Evolutionary conservation across 208 protist species (phyloP).

Genomic region (Jaenimonas drosophilae): DNA sequence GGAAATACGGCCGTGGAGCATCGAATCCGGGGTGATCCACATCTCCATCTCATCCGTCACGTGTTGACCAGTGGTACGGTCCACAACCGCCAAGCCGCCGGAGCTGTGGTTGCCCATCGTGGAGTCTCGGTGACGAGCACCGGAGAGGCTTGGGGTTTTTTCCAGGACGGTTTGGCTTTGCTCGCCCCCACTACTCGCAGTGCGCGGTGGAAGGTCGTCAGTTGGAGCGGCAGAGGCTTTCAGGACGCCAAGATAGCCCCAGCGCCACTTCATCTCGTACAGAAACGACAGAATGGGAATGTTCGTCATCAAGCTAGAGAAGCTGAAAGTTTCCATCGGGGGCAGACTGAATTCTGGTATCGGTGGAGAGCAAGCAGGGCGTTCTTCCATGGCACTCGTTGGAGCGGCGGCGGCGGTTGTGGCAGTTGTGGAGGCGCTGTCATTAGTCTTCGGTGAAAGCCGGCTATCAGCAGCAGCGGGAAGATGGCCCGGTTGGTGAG

Average conservation of each 20-base stretch:
- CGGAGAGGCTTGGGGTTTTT: background rate
- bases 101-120: constrained; percentile 1
- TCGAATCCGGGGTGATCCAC: constrained; percentile 74
- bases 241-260: constrained; percentile 51
- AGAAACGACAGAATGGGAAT: constrained; percentile 77
- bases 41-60: constrained; percentile 71
- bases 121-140: background rate
- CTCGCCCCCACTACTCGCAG: constrained; percentile 7
- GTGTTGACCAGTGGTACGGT: constrained; percentile 18
- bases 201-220: constrained; percentile 5
- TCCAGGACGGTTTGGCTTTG: constrained; percentile 16
- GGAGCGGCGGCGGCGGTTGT: background rate
- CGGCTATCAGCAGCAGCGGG: background rate
- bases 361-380: too few relatives aligned
- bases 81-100: constrained; percentile 8
- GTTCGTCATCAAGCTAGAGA: constrained; percentile 80
- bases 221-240: constrained; percentile 16
- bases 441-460: background rate
- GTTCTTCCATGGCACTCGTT: background rate
- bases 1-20: constrained; percentile 70
- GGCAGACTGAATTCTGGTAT: constrained; percentile 12
- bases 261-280: constrained; percentile 79
- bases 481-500: too few relatives aligned
- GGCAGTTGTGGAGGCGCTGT: background rate
- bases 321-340: constrained; percentile 83